Percentiles rank a stretch among this genome's conserved stretches.
Conservation (phyloP, 257 asterid species). For the Nicotiana knightiana region DNA sequence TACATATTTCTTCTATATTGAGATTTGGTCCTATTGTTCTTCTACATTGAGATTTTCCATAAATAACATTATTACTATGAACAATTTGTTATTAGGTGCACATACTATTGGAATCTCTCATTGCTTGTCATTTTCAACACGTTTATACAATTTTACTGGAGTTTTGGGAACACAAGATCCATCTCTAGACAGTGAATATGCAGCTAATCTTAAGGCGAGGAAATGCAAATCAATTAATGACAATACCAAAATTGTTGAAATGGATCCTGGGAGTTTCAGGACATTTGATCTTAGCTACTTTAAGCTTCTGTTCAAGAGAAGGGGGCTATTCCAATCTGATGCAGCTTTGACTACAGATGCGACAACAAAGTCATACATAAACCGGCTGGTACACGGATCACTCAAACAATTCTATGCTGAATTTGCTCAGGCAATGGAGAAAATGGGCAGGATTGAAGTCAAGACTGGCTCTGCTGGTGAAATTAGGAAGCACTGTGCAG, state of each 20-base stretch:
- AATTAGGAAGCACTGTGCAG: background rate
- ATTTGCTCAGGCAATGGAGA: background rate
- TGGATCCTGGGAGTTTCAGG: conserved; percentile 1
- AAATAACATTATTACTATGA: background rate
- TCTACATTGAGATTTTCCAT: background rate
- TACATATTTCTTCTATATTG: background rate
- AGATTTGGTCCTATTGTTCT: background rate
- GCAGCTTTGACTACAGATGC: conserved; percentile 1
- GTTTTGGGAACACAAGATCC: background rate
- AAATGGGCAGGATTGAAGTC: background rate
- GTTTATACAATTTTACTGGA: conserved; percentile 30
- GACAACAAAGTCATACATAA: background rate
- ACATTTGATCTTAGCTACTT: conserved; percentile 16
- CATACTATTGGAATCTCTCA: conserved; percentile 56
- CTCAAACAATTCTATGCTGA: background rate
- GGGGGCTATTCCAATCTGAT: conserved; percentile 27
- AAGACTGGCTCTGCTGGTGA: conserved; percentile 1
- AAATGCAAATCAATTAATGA: background rate
- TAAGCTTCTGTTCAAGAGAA: conserved; percentile 15
- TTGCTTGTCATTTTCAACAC: conserved; percentile 43
- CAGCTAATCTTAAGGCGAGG: background rate
- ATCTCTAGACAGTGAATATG: conserved; percentile 29
- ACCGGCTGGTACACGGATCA: background rate
- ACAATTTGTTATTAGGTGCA: conserved; percentile 31
- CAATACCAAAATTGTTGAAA: background rate